Evolutionary conservation across 2,329 filamentous ascomycete genomes (phyloP).

Genomic region (Exophiala sideris): DNA sequence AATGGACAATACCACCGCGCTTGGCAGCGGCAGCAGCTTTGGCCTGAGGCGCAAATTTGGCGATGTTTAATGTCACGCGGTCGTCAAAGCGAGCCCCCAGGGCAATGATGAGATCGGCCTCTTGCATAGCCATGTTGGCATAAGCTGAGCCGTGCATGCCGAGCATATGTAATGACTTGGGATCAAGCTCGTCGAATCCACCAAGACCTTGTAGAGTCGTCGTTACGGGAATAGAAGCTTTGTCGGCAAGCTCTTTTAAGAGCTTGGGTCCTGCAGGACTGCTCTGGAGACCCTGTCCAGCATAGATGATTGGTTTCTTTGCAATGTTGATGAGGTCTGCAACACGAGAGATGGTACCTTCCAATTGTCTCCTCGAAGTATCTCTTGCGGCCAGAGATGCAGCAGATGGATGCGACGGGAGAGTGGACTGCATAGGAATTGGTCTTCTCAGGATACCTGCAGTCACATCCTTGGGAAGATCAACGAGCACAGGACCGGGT

Average conservation of each 20-base stretch:
- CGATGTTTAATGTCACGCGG: slow-evolving; percentile 77
- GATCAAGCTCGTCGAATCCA: slow-evolving; percentile 85
- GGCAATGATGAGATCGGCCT: slow-evolving; percentile 92
- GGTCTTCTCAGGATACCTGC: slow-evolving; percentile 76
- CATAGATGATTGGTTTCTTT: slow-evolving; percentile 93
- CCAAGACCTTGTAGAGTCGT: slow-evolving; percentile 95
- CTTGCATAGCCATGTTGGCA: slow-evolving; percentile 97
- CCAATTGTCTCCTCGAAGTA: slow-evolving; percentile 67
- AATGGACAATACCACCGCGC: slow-evolving; percentile 92
- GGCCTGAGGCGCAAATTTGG: slow-evolving; percentile 85
- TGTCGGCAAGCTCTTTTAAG: slow-evolving; percentile 83
- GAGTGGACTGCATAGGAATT: slow-evolving; percentile 71
- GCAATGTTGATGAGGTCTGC: slow-evolving; percentile 79
- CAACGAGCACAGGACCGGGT: slow-evolving; percentile 90
- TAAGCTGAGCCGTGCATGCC: slow-evolving; percentile 98
- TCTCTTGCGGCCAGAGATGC: slow-evolving; percentile 79
- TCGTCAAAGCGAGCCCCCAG: slow-evolving; percentile 94
- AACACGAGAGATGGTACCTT: slow-evolving; percentile 70
- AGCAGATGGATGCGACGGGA: slow-evolving; percentile 79
- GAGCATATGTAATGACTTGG: slow-evolving; percentile 95
- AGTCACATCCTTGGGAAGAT: slow-evolving; percentile 94
- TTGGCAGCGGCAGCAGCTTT: slow-evolving; percentile 79
- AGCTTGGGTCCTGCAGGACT: slow-evolving; percentile 74
- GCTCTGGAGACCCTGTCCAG: slow-evolving; percentile 83
- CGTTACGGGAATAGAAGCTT: slow-evolving; percentile 87